A percentile compares a stretch with the other conserved stretches of the same genome.
Conservation (phyloP, 345 rosid genomes). For the Anastatica hierochuntica region DNA sequence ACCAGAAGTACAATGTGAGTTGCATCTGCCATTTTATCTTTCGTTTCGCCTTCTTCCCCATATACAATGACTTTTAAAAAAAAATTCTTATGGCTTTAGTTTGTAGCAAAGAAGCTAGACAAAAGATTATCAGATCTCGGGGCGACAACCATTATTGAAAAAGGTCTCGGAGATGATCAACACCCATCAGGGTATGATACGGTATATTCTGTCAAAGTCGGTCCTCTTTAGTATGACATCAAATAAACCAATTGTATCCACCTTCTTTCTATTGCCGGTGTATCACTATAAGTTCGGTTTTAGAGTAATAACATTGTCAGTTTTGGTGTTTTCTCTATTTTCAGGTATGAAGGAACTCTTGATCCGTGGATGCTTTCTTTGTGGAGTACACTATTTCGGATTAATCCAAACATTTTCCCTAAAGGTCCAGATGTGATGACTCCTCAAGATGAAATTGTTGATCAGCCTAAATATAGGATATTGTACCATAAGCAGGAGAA, state of each 20-base stretch:
- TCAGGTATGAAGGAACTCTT: conserved; percentile 85
- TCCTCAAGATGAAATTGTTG: conserved; percentile 37
- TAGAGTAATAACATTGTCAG: not conserved
- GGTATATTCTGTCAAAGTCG: not conserved
- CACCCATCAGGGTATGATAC: conserved; percentile 86
- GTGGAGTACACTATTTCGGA: conserved; percentile 53
- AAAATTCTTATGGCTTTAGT: conserved; percentile 51
- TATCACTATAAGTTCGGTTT: not conserved
- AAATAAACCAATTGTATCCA: not conserved
- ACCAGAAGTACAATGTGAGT: conserved; percentile 77
- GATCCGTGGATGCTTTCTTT: conserved; percentile 91
- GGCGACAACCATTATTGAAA: conserved; percentile 52
- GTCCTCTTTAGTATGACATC: not conserved
- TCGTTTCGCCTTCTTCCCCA: not conserved
- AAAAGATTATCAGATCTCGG: conserved; percentile 85
- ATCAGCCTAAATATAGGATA: conserved; percentile 54
- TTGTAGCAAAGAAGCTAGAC: conserved; percentile 94
- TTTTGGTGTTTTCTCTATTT: conserved; percentile 2
- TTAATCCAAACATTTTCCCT: conserved; percentile 54
- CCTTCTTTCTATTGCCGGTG: not conserved
- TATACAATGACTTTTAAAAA: not conserved
- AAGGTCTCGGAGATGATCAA: conserved; percentile 94
- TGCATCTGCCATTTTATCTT: not conserved
- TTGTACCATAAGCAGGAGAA: conserved; percentile 31
- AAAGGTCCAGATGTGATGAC: conserved; percentile 49